A percentile compares a stretch with the other conserved stretches of the same genome.
These are phyloP conservation scores for Citrus hindsii DNA, from an alignment of 345 rosid genomes.

Conservation along the genomic window DNA sequence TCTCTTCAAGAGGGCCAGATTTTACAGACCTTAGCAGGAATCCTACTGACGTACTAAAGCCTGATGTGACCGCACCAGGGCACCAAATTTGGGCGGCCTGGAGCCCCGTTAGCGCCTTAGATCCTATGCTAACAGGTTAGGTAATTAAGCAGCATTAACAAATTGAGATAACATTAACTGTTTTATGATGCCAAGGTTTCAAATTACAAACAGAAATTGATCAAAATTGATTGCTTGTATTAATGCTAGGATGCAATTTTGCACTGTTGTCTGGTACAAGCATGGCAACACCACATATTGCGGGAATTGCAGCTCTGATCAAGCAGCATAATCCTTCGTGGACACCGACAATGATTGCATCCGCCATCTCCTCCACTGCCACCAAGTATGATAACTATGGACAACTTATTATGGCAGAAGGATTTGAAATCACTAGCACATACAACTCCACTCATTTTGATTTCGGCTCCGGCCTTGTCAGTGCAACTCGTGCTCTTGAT, in stretches of 20 bases:
- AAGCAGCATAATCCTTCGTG: constrained; percentile 67
- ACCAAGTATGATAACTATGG: constrained; percentile 45
- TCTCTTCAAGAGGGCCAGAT: constrained; percentile 85
- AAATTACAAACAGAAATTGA: not conserved
- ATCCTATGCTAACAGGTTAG: constrained; percentile 57
- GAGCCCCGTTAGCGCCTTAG: constrained; percentile 71
- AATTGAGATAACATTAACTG: no score
- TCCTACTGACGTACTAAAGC: constrained; percentile 69
- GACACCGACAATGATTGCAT: constrained; percentile 81
- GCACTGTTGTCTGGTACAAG: constrained; percentile 86
- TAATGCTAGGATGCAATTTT: constrained; percentile 51
- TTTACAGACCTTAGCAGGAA: constrained; percentile 37
- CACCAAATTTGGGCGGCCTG: constrained; percentile 95
- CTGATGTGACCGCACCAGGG: constrained; percentile 86
- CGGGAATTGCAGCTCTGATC: constrained; percentile 67
- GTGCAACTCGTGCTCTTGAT: constrained; percentile 62
- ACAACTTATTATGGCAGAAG: constrained; percentile 52
- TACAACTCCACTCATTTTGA: constrained; percentile 56
- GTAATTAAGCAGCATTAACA: constrained; percentile 16
- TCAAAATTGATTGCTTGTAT: not conserved
- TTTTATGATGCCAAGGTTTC: no score
- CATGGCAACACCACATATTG: constrained; percentile 86
- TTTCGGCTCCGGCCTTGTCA: constrained; percentile 69
- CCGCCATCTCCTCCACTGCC: constrained; percentile 79
- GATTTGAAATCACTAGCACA: constrained; percentile 27